A percentile compares a stretch with the other conserved stretches of the same genome.
Conservation (phyloP, 1,139 yeast species). For the Chernovozyma sophiae-reginae region DNA sequence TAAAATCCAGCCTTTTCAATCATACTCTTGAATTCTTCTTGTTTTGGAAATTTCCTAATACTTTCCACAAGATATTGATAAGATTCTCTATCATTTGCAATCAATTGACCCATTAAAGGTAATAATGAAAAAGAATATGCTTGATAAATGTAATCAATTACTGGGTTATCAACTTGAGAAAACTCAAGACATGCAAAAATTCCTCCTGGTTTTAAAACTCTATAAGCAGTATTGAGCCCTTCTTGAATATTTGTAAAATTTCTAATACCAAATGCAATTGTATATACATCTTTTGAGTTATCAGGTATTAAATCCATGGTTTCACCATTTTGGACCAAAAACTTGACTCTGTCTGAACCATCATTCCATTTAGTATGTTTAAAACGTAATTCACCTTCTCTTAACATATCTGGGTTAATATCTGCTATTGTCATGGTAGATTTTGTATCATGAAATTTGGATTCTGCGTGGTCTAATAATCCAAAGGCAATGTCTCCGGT, state of each 20-base stretch:
- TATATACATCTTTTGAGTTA: conserved; percentile 88
- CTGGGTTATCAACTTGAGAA: conserved; percentile 80
- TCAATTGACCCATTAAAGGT: conserved; percentile 93
- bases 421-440: conserved; percentile 90
- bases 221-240: conserved; percentile 88
- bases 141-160: conserved; percentile 72
- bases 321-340: conserved; percentile 92
- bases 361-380: conserved; percentile 49
- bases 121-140: conserved; percentile 83
- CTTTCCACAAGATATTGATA: conserved; percentile 95
- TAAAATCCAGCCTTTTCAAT: conserved; percentile 93
- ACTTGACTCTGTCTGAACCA: conserved; percentile 61
- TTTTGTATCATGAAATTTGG: conserved; percentile 67
- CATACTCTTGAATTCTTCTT: conserved; percentile 87
- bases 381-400: conserved; percentile 81
- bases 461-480: conserved; percentile 83
- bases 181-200: conserved; percentile 95
- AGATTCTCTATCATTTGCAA: conserved; percentile 92
- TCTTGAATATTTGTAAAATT: conserved; percentile 93
- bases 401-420: conserved; percentile 92
- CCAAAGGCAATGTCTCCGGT: conserved; percentile 99
- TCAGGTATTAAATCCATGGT: conserved; percentile 76
- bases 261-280: conserved; percentile 96
- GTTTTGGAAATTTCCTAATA: conserved; percentile 85
- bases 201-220: conserved; percentile 98